Conservation (phyloP, 345 rosid genomes). For the Lepidium aucheri region DNA sequence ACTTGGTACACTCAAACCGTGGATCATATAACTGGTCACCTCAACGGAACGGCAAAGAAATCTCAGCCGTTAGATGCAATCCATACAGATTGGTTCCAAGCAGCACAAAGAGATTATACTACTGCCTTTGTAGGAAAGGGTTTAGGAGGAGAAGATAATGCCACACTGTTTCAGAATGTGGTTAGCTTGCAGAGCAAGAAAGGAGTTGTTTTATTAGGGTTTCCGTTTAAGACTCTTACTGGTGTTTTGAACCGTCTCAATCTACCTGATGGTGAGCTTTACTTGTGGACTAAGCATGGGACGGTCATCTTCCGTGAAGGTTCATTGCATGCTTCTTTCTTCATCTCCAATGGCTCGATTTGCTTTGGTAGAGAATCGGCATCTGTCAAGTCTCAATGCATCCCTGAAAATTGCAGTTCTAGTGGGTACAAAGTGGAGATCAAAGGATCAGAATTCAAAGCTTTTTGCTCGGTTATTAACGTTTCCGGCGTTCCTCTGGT, state of each 20-base stretch:
- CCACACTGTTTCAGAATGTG: neutral
- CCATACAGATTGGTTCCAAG: conserved; percentile 9
- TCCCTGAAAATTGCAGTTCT: neutral
- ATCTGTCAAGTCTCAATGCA: neutral
- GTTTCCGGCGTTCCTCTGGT: conserved; percentile 26
- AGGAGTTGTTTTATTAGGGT: conserved; percentile 22
- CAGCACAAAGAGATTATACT: neutral
- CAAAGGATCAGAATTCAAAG: conserved; percentile 3
- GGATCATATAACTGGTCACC: conserved; percentile 15
- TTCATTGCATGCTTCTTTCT: conserved; percentile 2
- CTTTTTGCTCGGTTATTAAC: conserved; percentile 19
- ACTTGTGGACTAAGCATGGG: conserved; percentile 16
- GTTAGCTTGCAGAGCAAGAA: conserved; percentile 19
- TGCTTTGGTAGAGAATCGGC: neutral
- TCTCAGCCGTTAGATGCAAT: conserved; percentile 1
- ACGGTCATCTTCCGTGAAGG: neutral
- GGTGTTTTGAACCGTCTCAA: neutral
- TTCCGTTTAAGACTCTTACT: neutral
- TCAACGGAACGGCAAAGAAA: neutral
- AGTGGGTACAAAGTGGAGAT: conserved; percentile 4
- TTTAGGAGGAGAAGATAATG: conserved; percentile 6
- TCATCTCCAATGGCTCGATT: conserved; percentile 15
- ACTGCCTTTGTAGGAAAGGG: neutral
- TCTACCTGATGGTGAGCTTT: conserved; percentile 15
- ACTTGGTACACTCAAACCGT: conserved; percentile 25